Base-by-base conservation (phyloP, 257 asterid species). In the Capsicum baccatum region DNA sequence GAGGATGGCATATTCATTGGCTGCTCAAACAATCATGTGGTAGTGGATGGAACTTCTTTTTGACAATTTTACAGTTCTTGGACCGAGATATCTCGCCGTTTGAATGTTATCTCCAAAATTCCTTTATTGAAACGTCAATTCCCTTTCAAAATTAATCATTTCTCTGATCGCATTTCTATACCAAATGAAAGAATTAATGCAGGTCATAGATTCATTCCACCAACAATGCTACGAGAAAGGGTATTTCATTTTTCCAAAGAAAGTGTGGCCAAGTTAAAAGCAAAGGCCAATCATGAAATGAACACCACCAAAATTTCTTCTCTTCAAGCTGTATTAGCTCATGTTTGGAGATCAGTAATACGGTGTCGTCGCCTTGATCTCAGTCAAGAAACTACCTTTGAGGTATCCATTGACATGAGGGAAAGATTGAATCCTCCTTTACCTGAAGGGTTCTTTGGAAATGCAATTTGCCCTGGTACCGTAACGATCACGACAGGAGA, bases 311-410 rank as follows among this genome's bases (percentile, higher is more conserved):
- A 64, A 13, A 86, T 87, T 35, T 89, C 93, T 0, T 70, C 92
- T 8, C 89, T 92, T 11, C 96, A 91, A 80, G 91, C 93, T 33
- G 35, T 90, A 26, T 44, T 88, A 16, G 94, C 94, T 9, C 92
- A 87, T 52, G 17, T 90, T 6, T 92, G 96, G 94, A 63, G 84
- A 21, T 86, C 93, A 5, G 19, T 89, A 4, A 70, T 87, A 35
- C 84, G 91, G 1, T 87, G 85, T 8, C 89, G 87, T 54, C 21
- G 52, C 2, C 21, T 73, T 8, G 60, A n/a, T 16, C 39, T 17
- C 7, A n/a, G 62, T 2, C 19, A 47, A 9, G 85, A 85, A 15
- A 73, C 80, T 10, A 7, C 62, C 4, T 9, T 79, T 62, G 11
- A 6, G 5, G 52, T 86, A 7, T 8, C 60, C 0, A 11, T 87